Percentiles rank a stretch among this genome's conserved stretches.
These are phyloP conservation scores for Phytophthora idaei DNA, from an alignment of 352 stramenopile species.

Conservation along the genomic window DNA sequence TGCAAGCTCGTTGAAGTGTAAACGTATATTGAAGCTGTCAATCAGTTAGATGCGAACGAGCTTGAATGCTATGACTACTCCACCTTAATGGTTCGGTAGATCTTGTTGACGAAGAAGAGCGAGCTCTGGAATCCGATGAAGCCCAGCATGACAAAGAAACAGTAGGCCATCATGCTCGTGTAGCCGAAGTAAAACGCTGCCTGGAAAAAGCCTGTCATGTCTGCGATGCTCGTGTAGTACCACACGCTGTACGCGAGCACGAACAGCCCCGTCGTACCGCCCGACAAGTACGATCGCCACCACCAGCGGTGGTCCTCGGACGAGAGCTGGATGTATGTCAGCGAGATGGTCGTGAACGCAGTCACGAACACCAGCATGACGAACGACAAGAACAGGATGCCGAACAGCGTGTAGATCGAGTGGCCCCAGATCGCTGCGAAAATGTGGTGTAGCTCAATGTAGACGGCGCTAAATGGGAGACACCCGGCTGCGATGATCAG, in stretches of 20 bases:
- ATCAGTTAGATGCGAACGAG: neutral
- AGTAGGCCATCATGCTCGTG: constrained; percentile 96
- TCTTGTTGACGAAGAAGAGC: constrained; percentile 96
- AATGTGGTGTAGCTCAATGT: constrained; percentile 99
- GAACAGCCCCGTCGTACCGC: constrained; percentile 95
- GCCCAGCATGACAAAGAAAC: constrained; percentile 97
- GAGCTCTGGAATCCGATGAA: constrained; percentile 96
- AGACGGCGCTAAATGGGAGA: constrained; percentile 97
- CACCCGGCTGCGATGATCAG: constrained; percentile 95
- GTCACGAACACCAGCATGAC: constrained; percentile 96
- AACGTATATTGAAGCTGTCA: neutral
- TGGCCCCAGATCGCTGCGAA: constrained; percentile 98
- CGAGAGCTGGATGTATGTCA: constrained; percentile 98
- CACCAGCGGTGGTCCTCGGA: constrained; percentile 97
- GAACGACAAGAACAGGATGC: constrained; percentile 96
- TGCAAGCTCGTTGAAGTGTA: no score
- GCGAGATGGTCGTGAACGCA: constrained; percentile 96
- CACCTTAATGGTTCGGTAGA: constrained; percentile 97
- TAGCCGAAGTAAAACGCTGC: constrained; percentile 98
- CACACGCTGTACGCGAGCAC: constrained; percentile 97
- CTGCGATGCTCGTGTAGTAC: constrained; percentile 94
- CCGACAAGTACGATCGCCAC: constrained; percentile 96
- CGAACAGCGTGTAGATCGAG: constrained; percentile 98
- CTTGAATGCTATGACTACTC: constrained; percentile 64
- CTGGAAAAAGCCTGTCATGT: constrained; percentile 96